phyloP scores from a whole-genome alignment of 495 filamentous ascomycete genomes.

The Cetradonia linearis region DNA sequence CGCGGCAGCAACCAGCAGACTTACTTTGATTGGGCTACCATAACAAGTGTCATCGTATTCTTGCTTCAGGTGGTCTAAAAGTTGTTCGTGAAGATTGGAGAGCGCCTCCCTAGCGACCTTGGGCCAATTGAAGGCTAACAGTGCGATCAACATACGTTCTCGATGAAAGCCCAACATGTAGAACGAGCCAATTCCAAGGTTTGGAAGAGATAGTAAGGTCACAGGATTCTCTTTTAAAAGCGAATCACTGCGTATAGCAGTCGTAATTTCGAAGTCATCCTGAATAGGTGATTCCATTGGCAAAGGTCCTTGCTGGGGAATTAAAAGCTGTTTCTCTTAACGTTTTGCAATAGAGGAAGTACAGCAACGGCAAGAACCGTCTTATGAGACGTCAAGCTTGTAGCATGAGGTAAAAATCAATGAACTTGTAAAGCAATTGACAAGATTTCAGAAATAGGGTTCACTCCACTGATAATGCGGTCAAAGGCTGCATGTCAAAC shows the following conservation, averaged over 20 bases:
- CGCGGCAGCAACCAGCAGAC: constrained; percentile 42
- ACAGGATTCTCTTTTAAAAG: constrained; percentile 23
- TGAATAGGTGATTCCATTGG: neutral
- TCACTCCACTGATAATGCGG: too few relatives aligned
- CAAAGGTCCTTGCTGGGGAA: neutral
- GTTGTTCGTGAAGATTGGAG: constrained; percentile 22
- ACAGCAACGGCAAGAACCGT: neutral
- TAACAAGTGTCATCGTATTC: constrained; percentile 6
- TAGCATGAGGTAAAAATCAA: neutral
- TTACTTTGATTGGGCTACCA: constrained; percentile 23
- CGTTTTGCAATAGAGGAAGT: neutral
- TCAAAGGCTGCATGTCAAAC: neutral
- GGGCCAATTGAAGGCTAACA: constrained; percentile 50
- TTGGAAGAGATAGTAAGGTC: constrained; percentile 36
- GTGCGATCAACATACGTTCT: constrained; percentile 70
- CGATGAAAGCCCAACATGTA: constrained; percentile 79
- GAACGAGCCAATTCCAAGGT: constrained; percentile 48
- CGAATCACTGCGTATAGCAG: constrained; percentile 19
- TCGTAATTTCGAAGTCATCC: neutral
- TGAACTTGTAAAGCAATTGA: neutral
- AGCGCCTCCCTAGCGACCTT: constrained; percentile 29
- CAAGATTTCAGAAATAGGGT: too few relatives aligned
- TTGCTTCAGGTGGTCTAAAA: constrained; percentile 24
- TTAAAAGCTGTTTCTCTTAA: neutral
- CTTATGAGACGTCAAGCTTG: neutral